Conservation (phyloP, 2,329 filamentous ascomycete species). For the Aaosphaeria arxii region DNA sequence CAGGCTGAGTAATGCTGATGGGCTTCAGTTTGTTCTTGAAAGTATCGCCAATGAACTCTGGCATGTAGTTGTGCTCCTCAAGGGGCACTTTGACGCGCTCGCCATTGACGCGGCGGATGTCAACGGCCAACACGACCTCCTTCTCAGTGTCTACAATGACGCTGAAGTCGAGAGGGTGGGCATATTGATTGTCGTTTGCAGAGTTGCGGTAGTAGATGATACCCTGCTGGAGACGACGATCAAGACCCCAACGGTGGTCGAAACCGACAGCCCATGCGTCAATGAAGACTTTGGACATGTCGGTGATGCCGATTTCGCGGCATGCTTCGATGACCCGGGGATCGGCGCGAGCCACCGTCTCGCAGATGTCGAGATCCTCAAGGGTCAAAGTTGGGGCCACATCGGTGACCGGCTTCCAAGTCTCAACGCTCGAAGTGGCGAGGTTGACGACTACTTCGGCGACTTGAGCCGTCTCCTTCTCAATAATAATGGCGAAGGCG, state of each 20-base stretch:
- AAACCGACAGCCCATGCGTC: slow-evolving; percentile 95
- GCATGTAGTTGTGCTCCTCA: slow-evolving; percentile 73
- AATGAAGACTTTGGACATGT: slow-evolving; percentile 96
- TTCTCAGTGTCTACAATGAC: slow-evolving; percentile 85
- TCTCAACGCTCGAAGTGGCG: background rate
- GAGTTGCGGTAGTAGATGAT: slow-evolving; percentile 96
- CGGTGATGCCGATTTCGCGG: slow-evolving; percentile 75
- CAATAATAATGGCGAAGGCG: background rate
- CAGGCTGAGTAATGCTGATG: slow-evolving; percentile 81
- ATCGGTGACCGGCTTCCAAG: background rate
- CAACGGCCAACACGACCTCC: slow-evolving; percentile 75
- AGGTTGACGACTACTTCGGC: background rate
- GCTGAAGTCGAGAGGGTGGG: slow-evolving; percentile 89
- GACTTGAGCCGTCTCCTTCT: background rate
- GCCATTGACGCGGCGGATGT: slow-evolving; percentile 70
- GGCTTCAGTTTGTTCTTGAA: slow-evolving; percentile 68
- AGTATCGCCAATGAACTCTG: slow-evolving; percentile 73
- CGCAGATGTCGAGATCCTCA: slow-evolving; percentile 81
- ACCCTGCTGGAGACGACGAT: slow-evolving; percentile 80
- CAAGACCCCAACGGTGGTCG: slow-evolving; percentile 81
- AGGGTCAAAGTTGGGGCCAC: slow-evolving; percentile 58
- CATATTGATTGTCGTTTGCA: slow-evolving; percentile 83
- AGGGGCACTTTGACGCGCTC: slow-evolving; percentile 68
- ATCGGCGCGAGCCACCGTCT: slow-evolving; percentile 71
- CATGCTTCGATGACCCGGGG: slow-evolving; percentile 89